Conservation (phyloP, 257 asterid species). For the Gentiana straminea region DNA sequence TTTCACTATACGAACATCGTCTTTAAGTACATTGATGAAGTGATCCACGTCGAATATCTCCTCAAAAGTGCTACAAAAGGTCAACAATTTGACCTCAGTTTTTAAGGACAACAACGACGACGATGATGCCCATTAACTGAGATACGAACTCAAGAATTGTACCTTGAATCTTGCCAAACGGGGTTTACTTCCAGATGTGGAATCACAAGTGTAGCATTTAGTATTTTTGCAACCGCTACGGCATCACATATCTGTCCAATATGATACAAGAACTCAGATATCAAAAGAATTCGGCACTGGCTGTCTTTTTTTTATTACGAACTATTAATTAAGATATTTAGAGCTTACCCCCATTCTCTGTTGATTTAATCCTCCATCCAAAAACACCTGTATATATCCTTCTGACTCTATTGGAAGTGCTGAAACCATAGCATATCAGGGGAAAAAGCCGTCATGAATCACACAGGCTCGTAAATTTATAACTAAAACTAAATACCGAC, state of each 20-base stretch:
- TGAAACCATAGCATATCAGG: conserved; percentile 4
- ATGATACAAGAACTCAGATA: background rate
- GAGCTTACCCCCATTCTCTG: conserved; percentile 45
- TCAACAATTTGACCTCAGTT: background rate
- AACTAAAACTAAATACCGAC: too few species aligned
- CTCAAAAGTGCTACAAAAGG: conserved; percentile 24
- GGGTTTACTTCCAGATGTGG: conserved; percentile 39
- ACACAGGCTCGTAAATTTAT: too few species aligned
- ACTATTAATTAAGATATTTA: background rate
- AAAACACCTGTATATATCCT: conserved; percentile 34
- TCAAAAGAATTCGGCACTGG: background rate
- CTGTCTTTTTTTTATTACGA: background rate
- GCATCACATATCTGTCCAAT: conserved; percentile 35
- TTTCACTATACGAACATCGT: conserved; percentile 25
- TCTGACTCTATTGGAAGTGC: conserved; percentile 17
- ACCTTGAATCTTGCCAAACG: conserved; percentile 44
- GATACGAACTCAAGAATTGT: background rate
- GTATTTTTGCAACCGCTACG: conserved; percentile 39
- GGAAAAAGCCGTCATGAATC: background rate
- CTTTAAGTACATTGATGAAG: conserved; percentile 21
- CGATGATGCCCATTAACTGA: background rate
- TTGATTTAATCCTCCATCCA: conserved; percentile 45
- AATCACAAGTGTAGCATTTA: conserved; percentile 37
- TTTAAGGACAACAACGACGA: background rate
- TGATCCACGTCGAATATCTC: conserved; percentile 36